A percentile compares a stretch with the other conserved stretches of the same genome.
These are phyloP conservation scores for Cadophora malorum DNA, from an alignment of 2,329 filamentous ascomycete species.

Conservation along the genomic window DNA sequence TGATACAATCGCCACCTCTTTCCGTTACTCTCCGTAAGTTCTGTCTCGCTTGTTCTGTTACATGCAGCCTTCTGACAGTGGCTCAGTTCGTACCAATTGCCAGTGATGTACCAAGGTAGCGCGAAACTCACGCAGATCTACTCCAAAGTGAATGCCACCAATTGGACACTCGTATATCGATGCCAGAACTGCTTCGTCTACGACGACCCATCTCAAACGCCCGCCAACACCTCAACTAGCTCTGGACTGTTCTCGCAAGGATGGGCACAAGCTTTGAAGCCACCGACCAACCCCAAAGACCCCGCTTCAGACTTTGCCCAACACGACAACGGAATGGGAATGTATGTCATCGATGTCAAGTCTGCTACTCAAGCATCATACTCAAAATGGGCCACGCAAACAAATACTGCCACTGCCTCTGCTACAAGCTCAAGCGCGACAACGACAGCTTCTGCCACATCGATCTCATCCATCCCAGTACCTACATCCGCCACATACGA, in stretches of 20 bases:
- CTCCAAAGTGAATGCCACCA: constrained; percentile 60
- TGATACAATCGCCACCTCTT: constrained; percentile 60
- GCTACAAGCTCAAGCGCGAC: constrained; percentile 28
- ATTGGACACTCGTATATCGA: constrained; percentile 69
- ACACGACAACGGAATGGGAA: constrained; percentile 62
- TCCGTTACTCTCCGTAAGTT: constrained; percentile 57
- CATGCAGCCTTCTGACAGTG: neutral
- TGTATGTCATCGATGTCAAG: constrained; percentile 56
- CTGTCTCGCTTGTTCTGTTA: neutral
- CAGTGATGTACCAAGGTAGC: constrained; percentile 64
- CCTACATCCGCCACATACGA: constrained; percentile 57
- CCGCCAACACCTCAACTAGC: constrained; percentile 52
- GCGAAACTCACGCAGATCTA: constrained; percentile 67
- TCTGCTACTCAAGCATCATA: constrained; percentile 51
- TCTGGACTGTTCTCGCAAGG: constrained; percentile 56
- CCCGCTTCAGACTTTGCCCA: constrained; percentile 55
- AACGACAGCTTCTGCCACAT: constrained; percentile 40
- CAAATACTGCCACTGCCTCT: constrained; percentile 37
- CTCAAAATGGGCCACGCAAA: constrained; percentile 43
- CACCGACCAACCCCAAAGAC: constrained; percentile 50
- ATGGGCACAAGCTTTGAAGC: constrained; percentile 57
- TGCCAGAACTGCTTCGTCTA: constrained; percentile 64
- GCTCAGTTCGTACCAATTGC: constrained; percentile 60
- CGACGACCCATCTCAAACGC: constrained; percentile 55
- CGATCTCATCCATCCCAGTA: constrained; percentile 47